Base-by-base conservation (phyloP, 306 rosid genomes). In the Cicer pinnatifidum region DNA sequence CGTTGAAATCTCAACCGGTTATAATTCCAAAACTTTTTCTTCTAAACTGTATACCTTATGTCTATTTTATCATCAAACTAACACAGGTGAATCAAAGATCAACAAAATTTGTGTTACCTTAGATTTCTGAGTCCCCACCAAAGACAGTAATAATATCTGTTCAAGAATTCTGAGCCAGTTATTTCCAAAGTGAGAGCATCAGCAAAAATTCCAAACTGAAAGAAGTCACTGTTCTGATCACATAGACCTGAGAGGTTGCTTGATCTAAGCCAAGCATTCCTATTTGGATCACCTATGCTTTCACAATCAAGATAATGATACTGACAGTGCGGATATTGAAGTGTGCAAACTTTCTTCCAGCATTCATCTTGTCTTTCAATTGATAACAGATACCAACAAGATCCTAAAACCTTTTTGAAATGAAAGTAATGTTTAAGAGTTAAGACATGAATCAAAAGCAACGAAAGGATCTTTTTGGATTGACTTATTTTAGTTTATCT, bases 351-450 rank as follows among this genome's bases (percentile, higher is more conserved):
- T 45, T 78, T 85, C 77, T 75, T 85, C 94, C 94, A 89, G 53
- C 94, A 89, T 71, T 83, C 89, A 12, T 83, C 83, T 44, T 87
- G 89, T 17, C 91, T 37, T 78, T 75, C 88, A 16, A 84, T 79
- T 11, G 91, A 75, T 48, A 85, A 60, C 43, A 85, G 75, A 37
- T 87, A 87, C 87, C 86, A 87, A 16, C 83, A 61, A 38, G 91
- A 75, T 51, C 91, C 91, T 71, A 83, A 67, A 53, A 87, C 86
- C 91, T 87, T 68, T 75, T 80, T 7, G 8, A 72, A 62, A 68
- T 52, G 58, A 6, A 61, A 60, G 11, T 28, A 28, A 28, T 28
- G 35, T 28, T 28, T 3, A 51, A 74, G 17, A 45, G 59, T 64
- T 65, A 40, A 61, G 54, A 64, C 59, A 41, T 43, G 17, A 41